Percentiles rank a stretch among this genome's conserved stretches.
Conservation (phyloP, 169 alveolate genomes). For the Besnoitia besnoiti region DNA sequence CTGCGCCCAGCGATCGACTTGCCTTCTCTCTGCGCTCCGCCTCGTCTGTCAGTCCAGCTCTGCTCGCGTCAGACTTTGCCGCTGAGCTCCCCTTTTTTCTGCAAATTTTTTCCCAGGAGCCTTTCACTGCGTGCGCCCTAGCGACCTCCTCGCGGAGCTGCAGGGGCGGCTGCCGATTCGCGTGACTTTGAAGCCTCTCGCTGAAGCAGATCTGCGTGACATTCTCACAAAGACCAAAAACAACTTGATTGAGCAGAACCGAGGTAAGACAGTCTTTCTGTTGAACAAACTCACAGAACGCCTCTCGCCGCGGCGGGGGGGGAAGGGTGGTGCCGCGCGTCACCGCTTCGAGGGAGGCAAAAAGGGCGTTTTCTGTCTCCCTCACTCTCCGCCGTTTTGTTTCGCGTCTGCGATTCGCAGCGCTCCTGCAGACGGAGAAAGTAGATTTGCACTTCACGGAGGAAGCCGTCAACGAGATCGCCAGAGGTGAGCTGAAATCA, state of each 20-base stretch:
- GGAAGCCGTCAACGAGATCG: constrained; percentile 67
- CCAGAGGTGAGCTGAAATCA: constrained; percentile 51
- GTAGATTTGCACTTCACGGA: constrained; percentile 76
- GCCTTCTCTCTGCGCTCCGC: too few species aligned
- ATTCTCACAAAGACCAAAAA: constrained; percentile 84
- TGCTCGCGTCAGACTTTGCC: too few species aligned
- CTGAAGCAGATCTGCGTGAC: constrained; percentile 79
- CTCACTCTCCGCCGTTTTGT: background rate
- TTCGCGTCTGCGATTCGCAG: constrained; percentile 31
- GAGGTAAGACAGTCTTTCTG: constrained; percentile 67
- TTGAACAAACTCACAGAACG: too few species aligned
- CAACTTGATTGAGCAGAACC: constrained; percentile 81
- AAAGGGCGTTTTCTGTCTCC: too few species aligned
- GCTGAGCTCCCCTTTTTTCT: background rate
- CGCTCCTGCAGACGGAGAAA: constrained; percentile 85
- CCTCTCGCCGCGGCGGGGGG: too few species aligned
- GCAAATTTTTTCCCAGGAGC: constrained; percentile 78
- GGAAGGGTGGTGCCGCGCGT: too few species aligned
- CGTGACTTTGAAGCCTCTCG: constrained; percentile 81
- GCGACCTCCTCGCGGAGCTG: constrained; percentile 89
- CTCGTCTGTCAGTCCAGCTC: too few species aligned
- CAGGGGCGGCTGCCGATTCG: constrained; percentile 91
- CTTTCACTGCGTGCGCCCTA: constrained; percentile 86
- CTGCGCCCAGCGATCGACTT: too few species aligned
- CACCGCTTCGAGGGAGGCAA: too few species aligned